Evolutionary conservation across 176 grass and related monocot genomes (phyloP), one percentile per base, ranked within the genome.

Genomic region (Ensete glaucum): DNA sequence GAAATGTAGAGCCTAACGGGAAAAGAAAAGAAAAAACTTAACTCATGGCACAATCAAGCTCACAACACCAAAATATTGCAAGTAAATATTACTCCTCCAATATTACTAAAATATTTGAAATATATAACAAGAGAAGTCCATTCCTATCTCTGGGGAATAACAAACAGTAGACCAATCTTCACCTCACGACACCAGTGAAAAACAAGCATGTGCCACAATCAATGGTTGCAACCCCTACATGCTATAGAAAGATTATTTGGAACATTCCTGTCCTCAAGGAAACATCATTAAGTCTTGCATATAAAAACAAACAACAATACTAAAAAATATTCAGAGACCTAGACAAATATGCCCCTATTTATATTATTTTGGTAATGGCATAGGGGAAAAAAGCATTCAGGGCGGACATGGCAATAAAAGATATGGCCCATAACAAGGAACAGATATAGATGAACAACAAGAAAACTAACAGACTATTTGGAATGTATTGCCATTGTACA

Each of bases 151-250:
- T 59, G 24, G 53, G 49, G 73, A 73, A 22, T 15, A 70, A 49
- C 17, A 79, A 70, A 73, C 54, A 16, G 43, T 53, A 73, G 50
- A 53, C 49, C 21, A 29, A 62, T 17, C 20, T 64, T 80, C 73
- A 80, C 57, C 78, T 80, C 43, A 80, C 19, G 49, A 53, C 48
- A 73, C 21, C 21, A 80, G 57, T 73, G 56, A 69, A 51, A 73
- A 73, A 80, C 50, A 80, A 64, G 48, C 69, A 80, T 80, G 73
- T 62, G 69, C 58, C 54, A 80, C 78, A 80, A 73, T 64, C 69
- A 80, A 73, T 80, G 49, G 78, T 73, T 70, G 78, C 70, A 80
- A 80, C 64, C 57, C 69, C 58, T 65, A 54, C 69, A 73, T 72
- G 69, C 57, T 64, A 69, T 53, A 80, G 60, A 80, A 80, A 29